These are phyloP conservation scores for Naganishia kalamii DNA, from an alignment of 768 basidiomycete genomes.

Conservation along the genomic window DNA sequence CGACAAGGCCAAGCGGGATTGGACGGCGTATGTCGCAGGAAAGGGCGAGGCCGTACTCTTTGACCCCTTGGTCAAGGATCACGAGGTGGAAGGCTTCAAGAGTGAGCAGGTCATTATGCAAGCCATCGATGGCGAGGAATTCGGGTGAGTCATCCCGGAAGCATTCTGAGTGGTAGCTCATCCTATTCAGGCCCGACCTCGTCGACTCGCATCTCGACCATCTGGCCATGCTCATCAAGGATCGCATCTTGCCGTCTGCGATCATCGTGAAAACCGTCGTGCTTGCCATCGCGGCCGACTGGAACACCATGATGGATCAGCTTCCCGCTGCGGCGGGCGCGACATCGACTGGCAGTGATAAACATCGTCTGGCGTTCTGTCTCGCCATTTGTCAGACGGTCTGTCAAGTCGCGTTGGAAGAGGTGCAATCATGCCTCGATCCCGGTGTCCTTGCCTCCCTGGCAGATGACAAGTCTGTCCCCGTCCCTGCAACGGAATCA, in stretches of 20 bases:
- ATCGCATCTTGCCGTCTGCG: slow-evolving; percentile 67
- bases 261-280: slow-evolving; percentile 67
- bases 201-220: slow-evolving; percentile 47
- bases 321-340: neutral
- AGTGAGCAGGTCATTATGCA: slow-evolving; percentile 69
- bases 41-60: slow-evolving; percentile 14
- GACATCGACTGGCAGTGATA: neutral
- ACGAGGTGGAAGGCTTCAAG: slow-evolving; percentile 60
- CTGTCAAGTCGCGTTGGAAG: slow-evolving; percentile 9
- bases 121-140: slow-evolving; percentile 53
- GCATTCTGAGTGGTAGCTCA: slow-evolving; percentile 12
- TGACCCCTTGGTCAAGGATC: slow-evolving; percentile 25
- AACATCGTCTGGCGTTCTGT: slow-evolving; percentile 1
- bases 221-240: slow-evolving; percentile 59
- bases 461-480: neutral
- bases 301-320: slow-evolving; percentile 52
- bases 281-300: slow-evolving; percentile 71
- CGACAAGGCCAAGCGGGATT: neutral
- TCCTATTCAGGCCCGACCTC: neutral
- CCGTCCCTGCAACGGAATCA: neutral
- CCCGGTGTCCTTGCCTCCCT: neutral
- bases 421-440: slow-evolving; percentile 7
- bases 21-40: neutral
- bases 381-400: slow-evolving; percentile 11
- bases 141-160: slow-evolving; percentile 6